Evolutionary conservation across 2,329 filamentous ascomycete species (phyloP).

Genomic region (Orbilia ellipsospora): DNA sequence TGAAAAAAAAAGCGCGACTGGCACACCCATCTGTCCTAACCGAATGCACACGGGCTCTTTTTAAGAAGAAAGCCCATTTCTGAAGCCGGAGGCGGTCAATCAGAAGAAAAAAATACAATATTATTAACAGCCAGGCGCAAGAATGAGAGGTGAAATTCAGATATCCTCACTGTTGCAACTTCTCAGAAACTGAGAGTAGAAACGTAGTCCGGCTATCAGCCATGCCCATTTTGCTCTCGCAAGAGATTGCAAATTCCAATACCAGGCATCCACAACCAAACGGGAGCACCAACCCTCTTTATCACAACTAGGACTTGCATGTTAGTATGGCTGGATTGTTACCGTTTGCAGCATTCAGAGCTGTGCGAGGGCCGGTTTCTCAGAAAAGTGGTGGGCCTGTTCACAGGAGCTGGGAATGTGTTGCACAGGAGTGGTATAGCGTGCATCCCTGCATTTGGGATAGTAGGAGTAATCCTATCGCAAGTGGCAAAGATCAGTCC

Average conservation of each 20-base stretch:
- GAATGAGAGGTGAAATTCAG: conserved; percentile 40
- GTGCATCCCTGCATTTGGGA: conserved; percentile 46
- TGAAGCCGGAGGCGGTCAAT: conserved; percentile 29
- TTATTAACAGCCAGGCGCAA: conserved; percentile 39
- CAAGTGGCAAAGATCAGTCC: conserved; percentile 28
- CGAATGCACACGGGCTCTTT: conserved; percentile 23
- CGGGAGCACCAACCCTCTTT: conserved; percentile 23
- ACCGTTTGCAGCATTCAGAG: conserved; percentile 43
- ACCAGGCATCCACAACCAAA: conserved; percentile 41
- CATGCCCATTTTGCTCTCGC: conserved; percentile 30
- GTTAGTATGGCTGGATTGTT: conserved; percentile 37
- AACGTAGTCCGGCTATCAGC: conserved; percentile 27
- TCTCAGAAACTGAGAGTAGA: neutral
- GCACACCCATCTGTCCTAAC: conserved; percentile 2
- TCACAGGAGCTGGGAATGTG: conserved; percentile 51
- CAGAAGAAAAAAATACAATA: conserved; percentile 8
- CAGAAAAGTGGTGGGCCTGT: conserved; percentile 30
- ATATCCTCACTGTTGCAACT: conserved; percentile 24
- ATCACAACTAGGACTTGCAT: neutral
- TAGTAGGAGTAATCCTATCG: conserved; percentile 20
- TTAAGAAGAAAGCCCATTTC: conserved; percentile 31
- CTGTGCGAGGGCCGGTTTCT: conserved; percentile 21
- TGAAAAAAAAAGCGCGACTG: neutral
- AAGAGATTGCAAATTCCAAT: conserved; percentile 38
- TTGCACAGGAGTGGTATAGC: conserved; percentile 49